Percentiles rank a stretch among this genome's conserved stretches.
phyloP scores from a whole-genome alignment of 805 yeast genomes.

The Candida palmyrensis region DNA sequence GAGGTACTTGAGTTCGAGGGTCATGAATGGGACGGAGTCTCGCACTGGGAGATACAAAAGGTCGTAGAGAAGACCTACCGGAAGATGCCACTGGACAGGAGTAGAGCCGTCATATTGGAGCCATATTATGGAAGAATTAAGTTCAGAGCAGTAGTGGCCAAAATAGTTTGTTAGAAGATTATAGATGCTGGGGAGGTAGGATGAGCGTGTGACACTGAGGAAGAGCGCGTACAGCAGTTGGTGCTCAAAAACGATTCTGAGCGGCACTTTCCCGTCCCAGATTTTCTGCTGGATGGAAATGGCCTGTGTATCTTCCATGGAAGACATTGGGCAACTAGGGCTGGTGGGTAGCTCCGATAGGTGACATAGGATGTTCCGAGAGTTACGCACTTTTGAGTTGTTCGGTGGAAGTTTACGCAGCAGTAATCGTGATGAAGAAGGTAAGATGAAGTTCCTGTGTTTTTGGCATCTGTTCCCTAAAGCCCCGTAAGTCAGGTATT shows the following conservation, averaged over 20 bases:
- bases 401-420: no score
- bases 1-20: conserved; percentile 20
- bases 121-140: conserved; percentile 44
- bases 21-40: conserved; percentile 36
- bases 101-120: conserved; percentile 52
- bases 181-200: conserved; percentile 46
- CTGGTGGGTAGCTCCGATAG: no score
- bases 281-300: conserved; percentile 20
- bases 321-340: no score
- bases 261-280: conserved; percentile 54
- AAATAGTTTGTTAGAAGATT: conserved; percentile 35
- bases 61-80: conserved; percentile 67
- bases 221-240: no score
- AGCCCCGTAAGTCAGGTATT: no score
- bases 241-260: conserved; percentile 32
- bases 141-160: conserved; percentile 14
- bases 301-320: no score
- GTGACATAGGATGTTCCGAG: no score
- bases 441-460: no score
- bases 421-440: no score
- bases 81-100: conserved; percentile 74
- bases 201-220: no score
- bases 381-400: no score
- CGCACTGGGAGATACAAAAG: conserved; percentile 36
- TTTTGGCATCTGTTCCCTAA: no score